Evolutionary conservation across 2,329 filamentous ascomycete genomes (phyloP).

Genomic region (Neoarthrinium moseri): DNA sequence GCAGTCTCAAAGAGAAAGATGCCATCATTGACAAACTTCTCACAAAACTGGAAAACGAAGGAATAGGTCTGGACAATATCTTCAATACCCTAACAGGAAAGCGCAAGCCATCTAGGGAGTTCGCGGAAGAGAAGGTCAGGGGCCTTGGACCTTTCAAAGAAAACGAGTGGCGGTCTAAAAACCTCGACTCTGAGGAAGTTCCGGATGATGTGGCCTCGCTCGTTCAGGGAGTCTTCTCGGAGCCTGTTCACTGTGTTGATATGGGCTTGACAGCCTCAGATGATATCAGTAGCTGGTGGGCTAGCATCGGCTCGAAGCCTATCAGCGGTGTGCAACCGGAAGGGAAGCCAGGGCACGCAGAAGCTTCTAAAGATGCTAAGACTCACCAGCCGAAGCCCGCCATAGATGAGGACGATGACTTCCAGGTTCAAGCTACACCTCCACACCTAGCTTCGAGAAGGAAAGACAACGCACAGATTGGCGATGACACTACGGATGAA

Average conservation of each 20-base stretch:
- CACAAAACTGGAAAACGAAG: slow-evolving; percentile 53
- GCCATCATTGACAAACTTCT: slow-evolving; percentile 46
- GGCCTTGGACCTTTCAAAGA: slow-evolving; percentile 50
- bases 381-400: slow-evolving; percentile 14
- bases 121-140: slow-evolving; percentile 47
- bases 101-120: slow-evolving; percentile 41
- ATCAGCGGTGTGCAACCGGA: slow-evolving; percentile 11
- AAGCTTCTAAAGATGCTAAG: slow-evolving; percentile 13
- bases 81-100: slow-evolving; percentile 51
- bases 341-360: slow-evolving; percentile 5
- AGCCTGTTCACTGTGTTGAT: slow-evolving; percentile 27
- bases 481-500: slow-evolving; percentile 16
- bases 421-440: slow-evolving; percentile 50
- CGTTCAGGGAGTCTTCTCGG: slow-evolving; percentile 40
- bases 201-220: slow-evolving; percentile 34
- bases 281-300: slow-evolving; percentile 50
- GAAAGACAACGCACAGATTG: slow-evolving; percentile 16
- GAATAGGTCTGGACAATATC: slow-evolving; percentile 50
- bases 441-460: slow-evolving; percentile 32
- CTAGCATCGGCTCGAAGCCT: slow-evolving; percentile 32
- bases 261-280: slow-evolving; percentile 30
- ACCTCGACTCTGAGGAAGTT: slow-evolving; percentile 19
- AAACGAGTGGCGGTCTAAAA: slow-evolving; percentile 34
- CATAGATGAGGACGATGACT: slow-evolving; percentile 44
- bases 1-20: slow-evolving; percentile 49